Percentiles rank a stretch among this genome's conserved stretches.
phyloP scores from a whole-genome alignment of 2,329 filamentous ascomycete genomes.

The Tothia fuscella region DNA sequence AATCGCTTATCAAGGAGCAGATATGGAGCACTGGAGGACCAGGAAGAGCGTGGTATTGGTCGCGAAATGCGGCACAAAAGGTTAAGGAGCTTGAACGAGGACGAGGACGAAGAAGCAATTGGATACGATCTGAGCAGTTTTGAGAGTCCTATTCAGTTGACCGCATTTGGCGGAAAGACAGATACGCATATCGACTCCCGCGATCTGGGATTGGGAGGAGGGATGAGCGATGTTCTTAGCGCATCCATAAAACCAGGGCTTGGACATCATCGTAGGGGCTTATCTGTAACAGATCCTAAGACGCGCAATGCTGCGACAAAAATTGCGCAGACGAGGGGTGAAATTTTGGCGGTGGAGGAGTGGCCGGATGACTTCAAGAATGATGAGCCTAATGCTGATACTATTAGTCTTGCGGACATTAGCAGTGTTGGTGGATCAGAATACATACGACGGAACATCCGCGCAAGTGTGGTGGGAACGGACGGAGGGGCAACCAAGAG shows the following conservation, averaged over 20 bases:
- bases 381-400: slow-evolving; percentile 12
- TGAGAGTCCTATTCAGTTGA: slow-evolving; percentile 16
- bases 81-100: slow-evolving; percentile 41
- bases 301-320: slow-evolving; percentile 1
- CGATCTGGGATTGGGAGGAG: slow-evolving; percentile 19
- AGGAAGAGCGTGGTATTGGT: not conserved
- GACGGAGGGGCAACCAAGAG: slow-evolving; percentile 18
- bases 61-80: not conserved
- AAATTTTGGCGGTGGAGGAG: slow-evolving; percentile 30
- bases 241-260: slow-evolving; percentile 13
- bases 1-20: slow-evolving; percentile 7
- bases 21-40: slow-evolving; percentile 3
- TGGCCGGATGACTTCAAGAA: slow-evolving; percentile 15
- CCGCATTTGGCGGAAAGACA: not conserved
- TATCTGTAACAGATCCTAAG: slow-evolving; percentile 3
- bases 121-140: slow-evolving; percentile 35
- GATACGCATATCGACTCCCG: no score
- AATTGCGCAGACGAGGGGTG: slow-evolving; percentile 29
- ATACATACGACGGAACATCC: slow-evolving; percentile 16
- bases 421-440: slow-evolving; percentile 22
- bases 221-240: slow-evolving; percentile 19
- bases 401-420: slow-evolving; percentile 25
- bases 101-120: slow-evolving; percentile 68
- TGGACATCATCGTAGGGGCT: not conserved
- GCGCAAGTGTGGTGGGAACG: slow-evolving; percentile 13